Conservation (phyloP, 805 yeast genomes). For the Wickerhamiella spandovensis region DNA sequence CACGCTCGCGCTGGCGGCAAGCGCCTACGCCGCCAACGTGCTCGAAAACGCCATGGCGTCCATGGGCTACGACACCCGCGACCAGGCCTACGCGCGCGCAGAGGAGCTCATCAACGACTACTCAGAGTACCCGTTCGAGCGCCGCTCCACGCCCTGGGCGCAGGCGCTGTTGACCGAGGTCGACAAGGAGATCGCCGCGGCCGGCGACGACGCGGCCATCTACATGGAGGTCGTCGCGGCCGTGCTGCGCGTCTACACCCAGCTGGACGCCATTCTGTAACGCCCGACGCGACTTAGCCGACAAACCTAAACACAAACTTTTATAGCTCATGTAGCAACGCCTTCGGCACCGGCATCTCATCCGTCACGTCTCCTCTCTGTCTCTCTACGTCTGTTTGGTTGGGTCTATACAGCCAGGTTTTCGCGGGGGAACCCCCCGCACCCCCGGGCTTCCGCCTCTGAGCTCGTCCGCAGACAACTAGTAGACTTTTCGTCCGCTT, state of each 20-base stretch:
- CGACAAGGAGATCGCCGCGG: slow-evolving; percentile 31
- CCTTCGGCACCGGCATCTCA: no score
- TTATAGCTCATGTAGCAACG: no score
- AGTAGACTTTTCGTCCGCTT: no score
- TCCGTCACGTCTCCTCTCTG: no score
- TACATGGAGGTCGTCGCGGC: slow-evolving; percentile 87
- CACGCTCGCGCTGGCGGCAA: slow-evolving; percentile 69
- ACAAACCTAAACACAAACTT: no score
- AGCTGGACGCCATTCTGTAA: slow-evolving; percentile 50
- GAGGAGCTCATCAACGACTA: slow-evolving; percentile 77
- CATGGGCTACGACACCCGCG: slow-evolving; percentile 76
- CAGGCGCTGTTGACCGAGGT: slow-evolving; percentile 45
- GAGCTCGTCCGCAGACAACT: no score
- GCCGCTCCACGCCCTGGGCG: slow-evolving; percentile 29
- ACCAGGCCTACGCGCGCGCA: slow-evolving; percentile 85
- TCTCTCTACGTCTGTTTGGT: no score
- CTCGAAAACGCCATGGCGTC: slow-evolving; percentile 69
- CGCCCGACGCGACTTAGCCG: no score
- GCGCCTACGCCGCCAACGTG: slow-evolving; percentile 92
- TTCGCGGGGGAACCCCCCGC: no score
- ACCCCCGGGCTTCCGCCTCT: no score
- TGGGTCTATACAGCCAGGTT: no score
- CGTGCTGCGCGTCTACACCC: slow-evolving; percentile 75
- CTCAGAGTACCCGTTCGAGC: slow-evolving; percentile 72
- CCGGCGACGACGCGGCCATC: slow-evolving; percentile 26